A percentile compares a stretch with the other conserved stretches of the same genome.
phyloP scores from a whole-genome alignment of 2,329 filamentous ascomycete species.

The Fusarium lyarnte region DNA sequence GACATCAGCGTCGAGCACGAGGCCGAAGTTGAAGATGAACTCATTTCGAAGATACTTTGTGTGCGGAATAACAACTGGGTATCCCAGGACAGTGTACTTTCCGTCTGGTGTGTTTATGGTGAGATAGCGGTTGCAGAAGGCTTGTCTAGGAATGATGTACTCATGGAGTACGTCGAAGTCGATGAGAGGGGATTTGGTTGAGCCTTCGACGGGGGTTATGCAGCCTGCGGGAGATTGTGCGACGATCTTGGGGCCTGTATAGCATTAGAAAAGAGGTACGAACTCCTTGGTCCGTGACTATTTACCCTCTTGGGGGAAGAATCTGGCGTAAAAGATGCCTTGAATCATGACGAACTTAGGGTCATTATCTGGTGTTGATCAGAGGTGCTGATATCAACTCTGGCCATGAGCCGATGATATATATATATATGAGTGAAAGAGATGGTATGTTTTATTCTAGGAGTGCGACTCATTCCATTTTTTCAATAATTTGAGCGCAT shows the following conservation, averaged over 20 bases:
- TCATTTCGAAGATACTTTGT: slow-evolving; percentile 89
- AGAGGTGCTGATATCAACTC: neutral
- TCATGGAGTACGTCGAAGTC: slow-evolving; percentile 88
- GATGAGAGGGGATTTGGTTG: slow-evolving; percentile 69
- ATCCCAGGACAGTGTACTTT: slow-evolving; percentile 82
- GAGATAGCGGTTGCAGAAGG: slow-evolving; percentile 92
- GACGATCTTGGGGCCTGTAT: slow-evolving; percentile 67
- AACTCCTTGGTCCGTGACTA: neutral
- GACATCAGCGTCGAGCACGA: slow-evolving; percentile 74
- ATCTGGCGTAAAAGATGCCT: slow-evolving; percentile 76
- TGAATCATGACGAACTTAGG: slow-evolving; percentile 65
- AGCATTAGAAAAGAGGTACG: neutral
- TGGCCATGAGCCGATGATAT: neutral
- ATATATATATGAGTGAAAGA: neutral
- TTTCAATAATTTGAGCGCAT: neutral
- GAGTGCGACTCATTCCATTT: neutral
- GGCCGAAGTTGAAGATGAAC: slow-evolving; percentile 98
- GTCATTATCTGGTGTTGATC: slow-evolving; percentile 26
- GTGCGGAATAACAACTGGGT: slow-evolving; percentile 87
- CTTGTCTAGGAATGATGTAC: slow-evolving; percentile 93
- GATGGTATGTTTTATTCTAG: neutral
- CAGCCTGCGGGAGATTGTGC: slow-evolving; percentile 71
- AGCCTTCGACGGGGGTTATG: slow-evolving; percentile 59
- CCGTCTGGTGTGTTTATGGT: slow-evolving; percentile 77
- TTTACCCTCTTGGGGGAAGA: slow-evolving; percentile 72